Conservation (phyloP, 768 basidiomycete species). For the Psilocybe tampanensis region DNA sequence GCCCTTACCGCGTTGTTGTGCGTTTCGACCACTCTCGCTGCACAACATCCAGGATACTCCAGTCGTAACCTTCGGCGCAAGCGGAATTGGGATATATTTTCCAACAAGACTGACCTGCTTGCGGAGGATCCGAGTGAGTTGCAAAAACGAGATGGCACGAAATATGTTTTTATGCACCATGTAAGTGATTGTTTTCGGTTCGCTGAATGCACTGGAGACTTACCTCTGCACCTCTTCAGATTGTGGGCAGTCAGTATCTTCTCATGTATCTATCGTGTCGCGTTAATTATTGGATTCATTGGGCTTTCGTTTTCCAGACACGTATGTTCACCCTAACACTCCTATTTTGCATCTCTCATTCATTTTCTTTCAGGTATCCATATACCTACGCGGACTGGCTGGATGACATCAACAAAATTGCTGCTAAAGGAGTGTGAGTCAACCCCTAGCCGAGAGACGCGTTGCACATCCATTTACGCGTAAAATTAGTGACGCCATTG, state of each 20-base stretch:
- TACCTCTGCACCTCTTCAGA: background rate
- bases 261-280: background rate
- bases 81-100: slow-evolving; percentile 15
- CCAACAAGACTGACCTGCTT: slow-evolving; percentile 15
- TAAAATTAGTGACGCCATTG: slow-evolving; percentile 53
- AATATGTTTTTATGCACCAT: slow-evolving; percentile 56
- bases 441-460: slow-evolving; percentile 18
- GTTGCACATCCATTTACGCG: slow-evolving; percentile 15
- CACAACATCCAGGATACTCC: background rate
- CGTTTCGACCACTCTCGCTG: slow-evolving; percentile 4
- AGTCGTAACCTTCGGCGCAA: slow-evolving; percentile 9
- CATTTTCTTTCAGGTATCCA: slow-evolving; percentile 33
- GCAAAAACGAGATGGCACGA: slow-evolving; percentile 41
- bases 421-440: slow-evolving; percentile 44
- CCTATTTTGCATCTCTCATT: background rate
- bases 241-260: slow-evolving; percentile 12
- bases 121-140: slow-evolving; percentile 29
- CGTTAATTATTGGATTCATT: background rate
- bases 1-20: slow-evolving; percentile 3
- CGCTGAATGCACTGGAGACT: background rate
- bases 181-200: slow-evolving; percentile 28
- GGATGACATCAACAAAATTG: slow-evolving; percentile 42
- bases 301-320: slow-evolving; percentile 32
- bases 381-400: slow-evolving; percentile 43
- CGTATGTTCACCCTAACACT: slow-evolving; percentile 30